phyloP scores from a whole-genome alignment of 768 basidiomycete species.

The Nevesoporus exiguus region DNA sequence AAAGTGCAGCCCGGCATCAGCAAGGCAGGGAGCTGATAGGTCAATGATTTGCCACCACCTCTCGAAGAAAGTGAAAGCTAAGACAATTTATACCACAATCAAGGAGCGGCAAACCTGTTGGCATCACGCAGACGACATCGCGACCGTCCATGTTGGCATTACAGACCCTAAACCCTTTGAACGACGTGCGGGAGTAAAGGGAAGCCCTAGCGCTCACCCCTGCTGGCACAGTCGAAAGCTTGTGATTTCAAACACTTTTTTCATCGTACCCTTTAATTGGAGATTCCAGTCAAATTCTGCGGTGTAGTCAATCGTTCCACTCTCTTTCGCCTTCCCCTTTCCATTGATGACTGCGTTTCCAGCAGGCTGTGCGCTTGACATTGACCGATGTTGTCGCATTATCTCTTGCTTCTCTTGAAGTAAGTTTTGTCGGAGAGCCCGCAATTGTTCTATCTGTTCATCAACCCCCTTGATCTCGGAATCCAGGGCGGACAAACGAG shows the following conservation, averaged over 20 bases:
- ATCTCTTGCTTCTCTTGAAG: slow-evolving; percentile 32
- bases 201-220: slow-evolving; percentile 50
- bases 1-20: slow-evolving; percentile 75
- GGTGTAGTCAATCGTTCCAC: slow-evolving; percentile 52
- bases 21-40: slow-evolving; percentile 89
- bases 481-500: slow-evolving; percentile 33
- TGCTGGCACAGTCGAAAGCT: slow-evolving; percentile 78
- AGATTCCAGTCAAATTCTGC: slow-evolving; percentile 60
- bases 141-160: slow-evolving; percentile 87
- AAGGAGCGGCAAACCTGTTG: slow-evolving; percentile 53
- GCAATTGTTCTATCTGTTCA: slow-evolving; percentile 34
- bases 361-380: slow-evolving; percentile 1
- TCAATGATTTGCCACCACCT: slow-evolving; percentile 91
- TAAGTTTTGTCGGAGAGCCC: slow-evolving; percentile 27
- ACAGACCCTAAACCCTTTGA: slow-evolving; percentile 56
- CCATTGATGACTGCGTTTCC: slow-evolving; percentile 4
- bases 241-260: slow-evolving; percentile 62
- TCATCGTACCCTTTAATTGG: slow-evolving; percentile 55
- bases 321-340: slow-evolving; percentile 37
- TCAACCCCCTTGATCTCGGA: slow-evolving; percentile 39
- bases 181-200: background rate
- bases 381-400: slow-evolving; percentile 17
- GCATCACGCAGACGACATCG: slow-evolving; percentile 87
- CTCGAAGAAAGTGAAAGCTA: background rate
- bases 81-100: background rate